Conservation (phyloP, 2,329 filamentous ascomycete genomes). For the Fusarium sp. region DNA sequence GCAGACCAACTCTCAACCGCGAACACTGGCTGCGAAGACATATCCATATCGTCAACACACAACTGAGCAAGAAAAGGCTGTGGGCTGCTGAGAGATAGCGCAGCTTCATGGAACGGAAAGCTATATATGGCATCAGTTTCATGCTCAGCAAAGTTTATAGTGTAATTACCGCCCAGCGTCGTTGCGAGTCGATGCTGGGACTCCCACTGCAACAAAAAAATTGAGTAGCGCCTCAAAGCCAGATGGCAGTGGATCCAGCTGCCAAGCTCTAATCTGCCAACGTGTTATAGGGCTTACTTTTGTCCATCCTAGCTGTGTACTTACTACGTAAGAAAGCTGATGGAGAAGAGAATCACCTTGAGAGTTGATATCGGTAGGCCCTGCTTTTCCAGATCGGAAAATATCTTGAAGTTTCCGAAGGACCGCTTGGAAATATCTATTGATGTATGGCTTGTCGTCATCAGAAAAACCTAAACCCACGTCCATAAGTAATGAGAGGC, state of each 20-base stretch:
- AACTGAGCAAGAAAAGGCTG: accelerated
- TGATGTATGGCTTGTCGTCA: neutral
- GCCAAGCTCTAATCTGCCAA: neutral
- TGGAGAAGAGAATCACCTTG: neutral
- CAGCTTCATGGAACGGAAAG: neutral
- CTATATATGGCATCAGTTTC: neutral
- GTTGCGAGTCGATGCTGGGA: accelerated
- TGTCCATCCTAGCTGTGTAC: accelerated
- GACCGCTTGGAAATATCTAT: accelerated
- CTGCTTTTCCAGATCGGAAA: neutral
- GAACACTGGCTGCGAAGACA: accelerated
- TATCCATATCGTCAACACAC: neutral
- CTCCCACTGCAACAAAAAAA: neutral
- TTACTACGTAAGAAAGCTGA: accelerated
- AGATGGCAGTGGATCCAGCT: neutral
- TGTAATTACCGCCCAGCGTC: accelerated
- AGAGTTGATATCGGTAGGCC: neutral
- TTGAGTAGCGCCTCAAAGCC: neutral
- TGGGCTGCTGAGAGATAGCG: accelerated
- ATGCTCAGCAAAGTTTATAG: accelerated
- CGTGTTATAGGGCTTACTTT: neutral
- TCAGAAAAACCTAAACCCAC: too few species aligned
- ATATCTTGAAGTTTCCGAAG: neutral
- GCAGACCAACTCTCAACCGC: too few species aligned
- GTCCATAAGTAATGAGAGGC: accelerated